Conservation (phyloP, 2,329 filamentous ascomycete genomes). For the Nemania sp. region DNA sequence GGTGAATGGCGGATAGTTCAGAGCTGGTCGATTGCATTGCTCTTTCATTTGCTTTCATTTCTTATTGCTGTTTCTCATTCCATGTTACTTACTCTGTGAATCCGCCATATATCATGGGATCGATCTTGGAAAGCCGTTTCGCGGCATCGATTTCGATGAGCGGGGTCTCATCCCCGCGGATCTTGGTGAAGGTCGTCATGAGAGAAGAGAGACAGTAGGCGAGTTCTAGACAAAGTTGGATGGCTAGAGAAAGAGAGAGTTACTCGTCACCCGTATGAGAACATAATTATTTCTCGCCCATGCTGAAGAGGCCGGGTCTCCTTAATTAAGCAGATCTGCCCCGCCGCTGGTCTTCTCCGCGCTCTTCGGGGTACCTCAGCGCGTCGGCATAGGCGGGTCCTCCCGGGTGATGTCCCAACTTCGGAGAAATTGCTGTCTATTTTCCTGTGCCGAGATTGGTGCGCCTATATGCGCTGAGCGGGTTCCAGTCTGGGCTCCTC, state of each 20-base stretch:
- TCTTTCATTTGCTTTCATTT: neutral
- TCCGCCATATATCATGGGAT: slow-evolving; percentile 80
- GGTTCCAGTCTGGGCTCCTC: neutral
- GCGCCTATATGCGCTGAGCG: slow-evolving; percentile 13
- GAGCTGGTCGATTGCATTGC: neutral
- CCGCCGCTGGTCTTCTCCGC: slow-evolving; percentile 11
- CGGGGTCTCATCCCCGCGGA: slow-evolving; percentile 61
- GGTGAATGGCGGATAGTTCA: too few species aligned
- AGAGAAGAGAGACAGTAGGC: neutral
- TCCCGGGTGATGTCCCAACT: neutral
- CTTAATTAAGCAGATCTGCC: slow-evolving; percentile 2
- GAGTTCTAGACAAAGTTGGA: too few species aligned
- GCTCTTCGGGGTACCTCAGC: slow-evolving; percentile 4
- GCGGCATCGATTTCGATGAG: slow-evolving; percentile 67
- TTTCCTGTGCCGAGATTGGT: slow-evolving; percentile 16
- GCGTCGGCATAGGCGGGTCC: slow-evolving; percentile 12
- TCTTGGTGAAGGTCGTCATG: slow-evolving; percentile 76
- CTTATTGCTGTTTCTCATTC: neutral
- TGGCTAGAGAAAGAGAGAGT: too few species aligned
- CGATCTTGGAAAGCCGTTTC: slow-evolving; percentile 71
- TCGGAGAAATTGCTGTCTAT: slow-evolving; percentile 18
- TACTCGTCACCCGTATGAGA: too few species aligned
- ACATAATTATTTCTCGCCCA: too few species aligned
- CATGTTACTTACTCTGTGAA: slow-evolving; percentile 71
- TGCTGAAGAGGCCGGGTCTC: too few species aligned